Base-by-base conservation (phyloP, 2,329 filamentous ascomycete species). In the Helotiales sp. region DNA sequence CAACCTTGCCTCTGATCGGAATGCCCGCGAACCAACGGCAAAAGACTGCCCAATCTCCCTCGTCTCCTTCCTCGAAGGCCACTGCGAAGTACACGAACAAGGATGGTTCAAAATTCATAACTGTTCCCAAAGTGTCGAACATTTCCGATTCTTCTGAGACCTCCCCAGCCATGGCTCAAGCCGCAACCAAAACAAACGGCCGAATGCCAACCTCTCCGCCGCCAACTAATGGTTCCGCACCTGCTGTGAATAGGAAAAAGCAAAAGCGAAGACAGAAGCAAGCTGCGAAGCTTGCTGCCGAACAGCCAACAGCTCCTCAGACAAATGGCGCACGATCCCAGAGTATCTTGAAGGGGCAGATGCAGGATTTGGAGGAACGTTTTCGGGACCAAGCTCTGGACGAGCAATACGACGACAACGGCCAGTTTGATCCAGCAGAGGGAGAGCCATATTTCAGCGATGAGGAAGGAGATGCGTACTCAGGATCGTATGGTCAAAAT, bases 231-330 rank as follows among this genome's bases (percentile, higher is more conserved):
- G 72, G 72, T 58, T 74, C 79, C 55, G 80, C 83, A 52, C 83
- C 82, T 52, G 76, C 84, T 8, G 90, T 94, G 61, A 97, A 97
- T 81, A 89, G 92, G 77, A 97, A 97, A 85, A 98, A 97, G 84
- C 92, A 96, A 79, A 97, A 97, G 84, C 89, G 94, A 73, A 88
- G 94, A 72, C 91, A 92, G 77, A 97, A 97, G 79, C 90, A 75
- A 61, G 76, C 76, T 32, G 77, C 76, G 17, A 76, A 77, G 66
- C 71, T 75, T 30, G 75, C 75, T 61, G 75, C 76, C 28, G 75
- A 75, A 59, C 74, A 75, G 55, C 68, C 70, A n/a, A 30, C 63
- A 28, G 67, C 52, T 49, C 30, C 69, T 2, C 67, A 67, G 54
- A 59, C 66, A 59, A 76, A 74, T 50, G 73, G 72, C 54, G 69